These are phyloP conservation scores for Vigna hirtella DNA, from an alignment of 306 rosid genomes.

Conservation along the genomic window DNA sequence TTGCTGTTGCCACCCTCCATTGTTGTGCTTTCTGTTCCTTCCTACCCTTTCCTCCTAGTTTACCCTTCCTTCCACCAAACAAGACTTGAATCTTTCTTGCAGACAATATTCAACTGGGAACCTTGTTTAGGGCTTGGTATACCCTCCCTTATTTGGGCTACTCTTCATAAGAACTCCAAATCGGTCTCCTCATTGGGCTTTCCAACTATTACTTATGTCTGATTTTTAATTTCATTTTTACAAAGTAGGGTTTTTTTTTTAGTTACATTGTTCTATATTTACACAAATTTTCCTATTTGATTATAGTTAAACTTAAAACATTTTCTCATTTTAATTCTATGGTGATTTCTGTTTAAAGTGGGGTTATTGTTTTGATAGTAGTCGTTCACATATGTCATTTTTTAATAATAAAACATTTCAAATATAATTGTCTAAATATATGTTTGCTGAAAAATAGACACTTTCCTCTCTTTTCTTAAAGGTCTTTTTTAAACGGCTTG, in stretches of 20 bases:
- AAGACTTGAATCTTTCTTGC: neutral
- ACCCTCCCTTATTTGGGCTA: neutral
- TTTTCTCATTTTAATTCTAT: too few species aligned
- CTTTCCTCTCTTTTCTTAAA: too few species aligned
- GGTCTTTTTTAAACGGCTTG: too few species aligned
- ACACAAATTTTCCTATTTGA: too few species aligned
- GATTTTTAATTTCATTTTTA: neutral
- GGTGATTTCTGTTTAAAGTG: neutral
- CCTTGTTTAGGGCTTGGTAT: neutral
- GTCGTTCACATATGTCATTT: too few species aligned
- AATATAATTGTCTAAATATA: too few species aligned
- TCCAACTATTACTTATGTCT: neutral
- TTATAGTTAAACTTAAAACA: too few species aligned
- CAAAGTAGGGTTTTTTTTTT: neutral
- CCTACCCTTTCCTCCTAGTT: neutral
- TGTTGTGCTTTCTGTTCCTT: neutral
- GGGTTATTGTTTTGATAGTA: neutral
- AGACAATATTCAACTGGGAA: neutral
- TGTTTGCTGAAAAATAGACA: too few species aligned
- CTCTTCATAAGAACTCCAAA: neutral
- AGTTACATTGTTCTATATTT: neutral
- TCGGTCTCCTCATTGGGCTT: neutral
- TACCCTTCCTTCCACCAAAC: neutral
- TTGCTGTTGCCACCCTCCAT: constrained; percentile 56
- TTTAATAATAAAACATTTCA: too few species aligned